Percentiles rank a stretch among this genome's conserved stretches.
Conservation (phyloP, 352 stramenopile species). For the Phytophthora hybrid region DNA sequence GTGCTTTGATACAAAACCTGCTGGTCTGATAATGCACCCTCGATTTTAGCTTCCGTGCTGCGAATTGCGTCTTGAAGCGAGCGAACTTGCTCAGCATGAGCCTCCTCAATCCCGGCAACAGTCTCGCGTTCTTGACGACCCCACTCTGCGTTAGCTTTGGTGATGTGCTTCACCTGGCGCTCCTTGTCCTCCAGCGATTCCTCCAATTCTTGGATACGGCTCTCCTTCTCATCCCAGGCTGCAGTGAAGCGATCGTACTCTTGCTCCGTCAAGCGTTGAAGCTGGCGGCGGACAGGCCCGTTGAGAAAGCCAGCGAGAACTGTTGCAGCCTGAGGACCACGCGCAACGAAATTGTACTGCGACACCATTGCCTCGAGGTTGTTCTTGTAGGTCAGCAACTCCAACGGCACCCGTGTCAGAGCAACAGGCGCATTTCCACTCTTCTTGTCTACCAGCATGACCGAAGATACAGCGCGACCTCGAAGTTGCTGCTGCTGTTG, state of each 20-base stretch:
- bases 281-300: constrained; percentile 54
- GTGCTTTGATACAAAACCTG: constrained; percentile 78
- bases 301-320: constrained; percentile 72
- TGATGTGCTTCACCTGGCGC: constrained; percentile 53
- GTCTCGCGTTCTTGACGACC: constrained; percentile 56
- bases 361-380: constrained; percentile 83
- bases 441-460: constrained; percentile 58
- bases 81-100: constrained; percentile 49
- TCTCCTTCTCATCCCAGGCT: constrained; percentile 59
- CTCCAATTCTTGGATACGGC: constrained; percentile 59
- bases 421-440: constrained; percentile 32
- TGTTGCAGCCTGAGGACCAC: constrained; percentile 55
- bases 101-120: constrained; percentile 56
- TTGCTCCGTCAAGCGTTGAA: constrained; percentile 54
- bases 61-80: constrained; percentile 53
- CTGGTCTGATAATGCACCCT: constrained; percentile 61
- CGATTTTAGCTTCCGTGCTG: constrained; percentile 52
- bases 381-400: constrained; percentile 82
- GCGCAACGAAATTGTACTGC: constrained; percentile 80
- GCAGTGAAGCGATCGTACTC: constrained; percentile 71
- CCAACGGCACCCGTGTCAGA: constrained; percentile 57
- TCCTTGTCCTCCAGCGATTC: constrained; percentile 59
- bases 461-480: constrained; percentile 57
- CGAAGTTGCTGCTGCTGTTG: constrained; percentile 53
- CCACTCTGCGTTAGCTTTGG: constrained; percentile 59